Evolutionary conservation across 306 rosid genomes (phyloP), one percentile per base, ranked within the genome.

Genomic region (Begonia loranthoides): DNA sequence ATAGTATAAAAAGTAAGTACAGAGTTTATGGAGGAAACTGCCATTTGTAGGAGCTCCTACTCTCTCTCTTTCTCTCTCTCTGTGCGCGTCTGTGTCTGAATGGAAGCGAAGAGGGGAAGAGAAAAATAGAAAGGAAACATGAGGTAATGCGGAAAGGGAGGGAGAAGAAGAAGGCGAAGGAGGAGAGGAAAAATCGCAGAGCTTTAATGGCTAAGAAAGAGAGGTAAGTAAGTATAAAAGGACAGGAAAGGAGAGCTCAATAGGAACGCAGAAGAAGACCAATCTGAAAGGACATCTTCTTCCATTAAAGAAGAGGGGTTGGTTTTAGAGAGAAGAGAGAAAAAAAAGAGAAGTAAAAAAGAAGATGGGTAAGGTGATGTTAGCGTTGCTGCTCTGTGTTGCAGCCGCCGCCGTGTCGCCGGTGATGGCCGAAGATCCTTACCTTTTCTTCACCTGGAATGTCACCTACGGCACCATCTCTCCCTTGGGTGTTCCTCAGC

Each of bases 401-500:
- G 49, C 63, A 17, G 56, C 43, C 1, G 77, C 68, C 38, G 45
- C 67, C 6, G 55, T 59, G 12, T 63, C 52, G 13, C 10, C 17
- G 9, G 73, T 66, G 2, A 49, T 9, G 7, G 67, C 67, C 55
- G 97, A 70, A 72, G 95, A 89, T 14, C 97, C 97, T 57, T 73
- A 74, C 49, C 57, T 82, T 2, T 78, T 5, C 63, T 82, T 75
- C 69, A 68, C 77, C 10, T 89, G 97, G 97, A 71, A 85, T 0
- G 60, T 89, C 16, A 79, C 83, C 10, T 76, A 85, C 41, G 97
- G 95, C 12, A 77, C 94, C 39, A 17, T 82, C 12, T 76, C 95
- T 24, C 97, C 95, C 0, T 49, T 82, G 5, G 97, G 95, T 15
- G 76, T 73, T 0, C 95, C 95, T 0, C 90, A 85, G n/a, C 95